Percentiles rank a stretch among this genome's conserved stretches.
These are phyloP conservation scores for Xylariaceae sp. DNA, from an alignment of 2,329 filamentous ascomycete species.

Conservation along the genomic window DNA sequence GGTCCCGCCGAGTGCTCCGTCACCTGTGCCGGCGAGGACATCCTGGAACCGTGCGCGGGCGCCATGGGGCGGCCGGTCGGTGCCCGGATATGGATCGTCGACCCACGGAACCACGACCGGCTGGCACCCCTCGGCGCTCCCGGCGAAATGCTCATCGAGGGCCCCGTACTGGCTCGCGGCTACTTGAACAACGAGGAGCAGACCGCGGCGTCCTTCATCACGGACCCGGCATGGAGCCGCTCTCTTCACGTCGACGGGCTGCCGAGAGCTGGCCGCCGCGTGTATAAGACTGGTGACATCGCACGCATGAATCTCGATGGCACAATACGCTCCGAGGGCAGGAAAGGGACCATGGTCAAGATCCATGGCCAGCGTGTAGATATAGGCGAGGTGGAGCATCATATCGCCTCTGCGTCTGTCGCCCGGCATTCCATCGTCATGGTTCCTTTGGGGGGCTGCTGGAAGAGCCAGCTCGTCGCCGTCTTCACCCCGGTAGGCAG, in stretches of 20 bases:
- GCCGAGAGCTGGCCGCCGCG: conserved; percentile 19
- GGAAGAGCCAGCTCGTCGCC: too few relatives aligned
- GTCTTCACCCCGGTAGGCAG: too few relatives aligned
- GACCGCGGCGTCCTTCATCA: conserved; percentile 27
- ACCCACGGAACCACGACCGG: conserved; percentile 26
- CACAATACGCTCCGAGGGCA: too few relatives aligned
- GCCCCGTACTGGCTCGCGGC: conserved; percentile 27
- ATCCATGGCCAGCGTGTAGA: conserved; percentile 12
- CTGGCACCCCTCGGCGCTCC: conserved; percentile 25
- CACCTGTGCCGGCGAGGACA: not conserved
- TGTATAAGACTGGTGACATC: conserved; percentile 25
- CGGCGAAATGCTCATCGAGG: conserved; percentile 31
- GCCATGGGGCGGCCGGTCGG: conserved; percentile 1
- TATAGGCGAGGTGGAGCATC: conserved; percentile 9
- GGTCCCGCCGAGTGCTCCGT: conserved; percentile 8
- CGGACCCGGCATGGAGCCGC: conserved; percentile 27
- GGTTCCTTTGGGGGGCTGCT: too few relatives aligned
- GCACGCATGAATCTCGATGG: too few relatives aligned
- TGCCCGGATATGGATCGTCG: conserved; percentile 28
- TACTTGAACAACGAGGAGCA: conserved; percentile 31
- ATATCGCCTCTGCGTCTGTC: too few relatives aligned
- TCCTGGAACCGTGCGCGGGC: not conserved
- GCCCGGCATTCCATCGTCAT: too few relatives aligned
- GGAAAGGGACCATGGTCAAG: too few relatives aligned
- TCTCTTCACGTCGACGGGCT: conserved; percentile 40